These are phyloP conservation scores for Hyphopichia homilentoma DNA, from an alignment of 805 yeast genomes.

Conservation along the genomic window DNA sequence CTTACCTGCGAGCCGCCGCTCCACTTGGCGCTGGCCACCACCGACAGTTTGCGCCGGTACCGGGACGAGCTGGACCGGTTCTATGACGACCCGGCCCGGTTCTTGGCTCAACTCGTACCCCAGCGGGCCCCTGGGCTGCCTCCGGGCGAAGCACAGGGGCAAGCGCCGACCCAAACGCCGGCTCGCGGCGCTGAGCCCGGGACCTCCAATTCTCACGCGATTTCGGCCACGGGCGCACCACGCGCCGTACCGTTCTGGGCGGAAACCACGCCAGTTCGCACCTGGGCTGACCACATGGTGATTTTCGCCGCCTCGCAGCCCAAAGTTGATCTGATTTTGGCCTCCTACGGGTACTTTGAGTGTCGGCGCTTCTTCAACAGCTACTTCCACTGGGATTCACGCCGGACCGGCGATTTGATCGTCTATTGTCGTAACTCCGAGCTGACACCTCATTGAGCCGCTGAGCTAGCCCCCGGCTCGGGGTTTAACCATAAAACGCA, in stretches of 20 bases:
- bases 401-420: constrained; percentile 76
- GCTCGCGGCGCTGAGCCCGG: background rate
- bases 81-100: constrained; percentile 62
- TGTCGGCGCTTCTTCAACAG: constrained; percentile 68
- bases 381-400: constrained; percentile 78
- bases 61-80: constrained; percentile 86
- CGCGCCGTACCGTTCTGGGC: background rate
- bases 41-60: constrained; percentile 40
- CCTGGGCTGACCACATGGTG: constrained; percentile 74
- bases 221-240: too few species aligned
- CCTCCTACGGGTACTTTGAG: constrained; percentile 40
- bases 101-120: constrained; percentile 29
- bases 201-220: background rate
- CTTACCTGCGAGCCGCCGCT: constrained; percentile 92
- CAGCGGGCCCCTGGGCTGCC: too few species aligned
- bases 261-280: constrained; percentile 17
- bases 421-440: constrained; percentile 40
- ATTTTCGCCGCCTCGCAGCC: constrained; percentile 64
- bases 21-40: constrained; percentile 22
- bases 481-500: too few species aligned
- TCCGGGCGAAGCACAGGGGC: background rate
- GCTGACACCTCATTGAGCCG: too few species aligned
- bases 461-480: too few species aligned
- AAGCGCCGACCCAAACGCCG: background rate
- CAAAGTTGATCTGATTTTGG: constrained; percentile 37